phyloP scores from a whole-genome alignment of 176 grass and related monocot genomes.

The Leersia perrieri region DNA sequence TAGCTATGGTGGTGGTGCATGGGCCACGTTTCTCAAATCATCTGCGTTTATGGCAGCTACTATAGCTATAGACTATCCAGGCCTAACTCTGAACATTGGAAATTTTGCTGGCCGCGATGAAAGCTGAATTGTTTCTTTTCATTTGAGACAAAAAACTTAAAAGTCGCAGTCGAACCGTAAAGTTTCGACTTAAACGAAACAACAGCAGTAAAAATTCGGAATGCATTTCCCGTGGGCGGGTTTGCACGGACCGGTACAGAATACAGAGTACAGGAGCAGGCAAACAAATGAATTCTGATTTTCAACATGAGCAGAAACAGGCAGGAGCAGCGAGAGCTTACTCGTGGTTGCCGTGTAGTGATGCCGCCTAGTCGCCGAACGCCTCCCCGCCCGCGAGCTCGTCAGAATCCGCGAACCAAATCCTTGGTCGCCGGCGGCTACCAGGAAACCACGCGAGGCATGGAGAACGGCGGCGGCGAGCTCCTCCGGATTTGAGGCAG shows the following conservation, averaged over 20 bases:
- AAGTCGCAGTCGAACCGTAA: not conserved
- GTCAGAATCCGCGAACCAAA: not conserved
- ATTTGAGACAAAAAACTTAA: not conserved
- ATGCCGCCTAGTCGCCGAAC: not conserved
- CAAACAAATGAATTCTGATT: not conserved
- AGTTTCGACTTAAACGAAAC: not conserved
- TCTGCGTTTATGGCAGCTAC: not conserved
- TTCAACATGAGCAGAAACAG: not conserved
- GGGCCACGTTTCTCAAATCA: not conserved
- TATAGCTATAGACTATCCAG: not conserved
- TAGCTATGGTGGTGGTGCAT: not conserved
- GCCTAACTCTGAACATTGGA: not conserved
- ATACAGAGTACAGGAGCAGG: too few relatives aligned
- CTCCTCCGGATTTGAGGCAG: not conserved
- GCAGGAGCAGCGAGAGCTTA: not conserved
- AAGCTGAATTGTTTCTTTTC: not conserved
- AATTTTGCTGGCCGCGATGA: not conserved
- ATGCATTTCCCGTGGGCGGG: not conserved
- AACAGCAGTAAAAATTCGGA: not conserved
- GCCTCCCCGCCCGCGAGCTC: not conserved
- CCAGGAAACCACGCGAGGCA: not conserved
- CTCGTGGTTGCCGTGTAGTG: not conserved
- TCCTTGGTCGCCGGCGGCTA: not conserved
- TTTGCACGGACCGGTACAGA: too few relatives aligned
- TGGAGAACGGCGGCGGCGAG: not conserved